phyloP scores from a whole-genome alignment of 2,329 filamentous ascomycete species.

The Keithomyces neogunnii region DNA sequence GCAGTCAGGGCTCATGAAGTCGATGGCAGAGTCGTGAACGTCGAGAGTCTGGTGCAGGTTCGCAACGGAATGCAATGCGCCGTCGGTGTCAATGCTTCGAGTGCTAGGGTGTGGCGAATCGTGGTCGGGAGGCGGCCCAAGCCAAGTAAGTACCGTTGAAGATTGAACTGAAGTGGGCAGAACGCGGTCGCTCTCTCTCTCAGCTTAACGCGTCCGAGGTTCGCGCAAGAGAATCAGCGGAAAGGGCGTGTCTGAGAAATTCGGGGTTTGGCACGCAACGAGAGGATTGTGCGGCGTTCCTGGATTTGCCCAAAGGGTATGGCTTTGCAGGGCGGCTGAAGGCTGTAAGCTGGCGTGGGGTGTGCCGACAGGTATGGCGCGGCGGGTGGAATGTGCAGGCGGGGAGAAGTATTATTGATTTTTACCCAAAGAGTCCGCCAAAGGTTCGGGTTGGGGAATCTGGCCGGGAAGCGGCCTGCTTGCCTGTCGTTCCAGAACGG shows the following conservation, averaged over 20 bases:
- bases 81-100: neutral
- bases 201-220: neutral
- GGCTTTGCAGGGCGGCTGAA: neutral
- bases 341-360: neutral
- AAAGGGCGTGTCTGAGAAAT: neutral
- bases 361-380: neutral
- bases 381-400: neutral
- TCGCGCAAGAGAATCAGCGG: neutral
- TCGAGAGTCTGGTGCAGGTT: neutral
- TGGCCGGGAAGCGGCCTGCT: neutral
- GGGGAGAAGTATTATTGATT: too few relatives aligned
- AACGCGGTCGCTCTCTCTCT: neutral
- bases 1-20: slow-evolving; percentile 1
- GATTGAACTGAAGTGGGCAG: neutral
- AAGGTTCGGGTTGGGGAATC: neutral
- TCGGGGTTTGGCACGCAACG: neutral
- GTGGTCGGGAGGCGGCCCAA: neutral
- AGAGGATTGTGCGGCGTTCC: neutral
- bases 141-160: neutral
- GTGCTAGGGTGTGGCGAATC: neutral
- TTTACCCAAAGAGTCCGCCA: neutral
- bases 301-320: neutral
- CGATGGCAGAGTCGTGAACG: neutral
- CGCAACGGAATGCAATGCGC: neutral
- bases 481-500: neutral